phyloP scores from a whole-genome alignment of 2,329 filamentous ascomycete genomes.

The Ophiocordyceps unilateralis region DNA sequence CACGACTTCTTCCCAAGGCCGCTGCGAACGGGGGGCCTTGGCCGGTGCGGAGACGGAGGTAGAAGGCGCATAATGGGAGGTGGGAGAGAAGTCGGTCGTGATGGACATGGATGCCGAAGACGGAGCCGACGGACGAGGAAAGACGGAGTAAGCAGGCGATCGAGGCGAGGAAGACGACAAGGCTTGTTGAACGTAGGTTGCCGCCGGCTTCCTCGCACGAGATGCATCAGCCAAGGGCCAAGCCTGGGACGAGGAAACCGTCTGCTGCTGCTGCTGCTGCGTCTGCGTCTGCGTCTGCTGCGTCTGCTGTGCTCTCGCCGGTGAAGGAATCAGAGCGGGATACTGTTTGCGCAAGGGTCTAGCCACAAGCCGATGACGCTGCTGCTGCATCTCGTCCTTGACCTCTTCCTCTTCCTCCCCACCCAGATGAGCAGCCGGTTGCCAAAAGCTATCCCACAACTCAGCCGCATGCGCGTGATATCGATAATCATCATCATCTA shows the following conservation, averaged over 20 bases:
- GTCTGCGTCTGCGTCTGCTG: conserved; percentile 7
- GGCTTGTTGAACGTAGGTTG: neutral
- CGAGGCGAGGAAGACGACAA: conserved; percentile 7
- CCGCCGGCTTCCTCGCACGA: conserved; percentile 2
- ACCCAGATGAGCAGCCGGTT: no score
- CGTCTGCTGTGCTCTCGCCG: conserved; percentile 4
- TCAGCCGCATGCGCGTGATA: conserved; percentile 26
- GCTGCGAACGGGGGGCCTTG: conserved; percentile 8
- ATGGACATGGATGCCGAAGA: neutral
- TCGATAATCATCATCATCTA: conserved; percentile 33
- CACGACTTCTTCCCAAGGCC: conserved; percentile 11
- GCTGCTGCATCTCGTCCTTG: conserved; percentile 4
- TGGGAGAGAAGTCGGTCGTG: no score
- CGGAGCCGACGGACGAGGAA: conserved; percentile 16
- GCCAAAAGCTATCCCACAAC: conserved; percentile 36
- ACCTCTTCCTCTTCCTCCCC: no score
- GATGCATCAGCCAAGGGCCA: conserved; percentile 12
- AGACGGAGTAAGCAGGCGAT: conserved; percentile 21
- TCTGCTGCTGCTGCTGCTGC: neutral
- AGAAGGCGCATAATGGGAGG: no score
- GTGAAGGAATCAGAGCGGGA: conserved; percentile 14
- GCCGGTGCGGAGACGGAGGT: neutral
- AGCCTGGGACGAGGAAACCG: no score
- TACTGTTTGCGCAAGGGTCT: conserved; percentile 12
- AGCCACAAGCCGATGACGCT: neutral